Base-by-base conservation (phyloP, 2,329 filamentous ascomycete genomes). In the Penicillium palitans region DNA sequence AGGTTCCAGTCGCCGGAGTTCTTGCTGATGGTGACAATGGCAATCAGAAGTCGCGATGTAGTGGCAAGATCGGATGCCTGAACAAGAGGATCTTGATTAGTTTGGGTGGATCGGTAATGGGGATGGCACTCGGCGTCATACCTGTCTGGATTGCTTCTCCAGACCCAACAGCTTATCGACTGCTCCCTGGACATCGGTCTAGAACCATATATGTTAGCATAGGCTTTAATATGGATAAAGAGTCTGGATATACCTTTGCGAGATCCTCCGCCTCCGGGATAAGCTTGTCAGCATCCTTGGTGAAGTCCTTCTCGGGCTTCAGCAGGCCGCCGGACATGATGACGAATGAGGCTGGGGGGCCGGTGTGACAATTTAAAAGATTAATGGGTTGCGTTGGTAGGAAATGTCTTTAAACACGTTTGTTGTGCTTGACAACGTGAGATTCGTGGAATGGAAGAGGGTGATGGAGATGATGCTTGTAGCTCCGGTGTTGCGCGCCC, bases 281-380 rank as follows among this genome's bases (percentile, higher is more conserved):
- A 79, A 91, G 86, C 80, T 89, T 87, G 83, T 98, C 93, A 72
- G 91, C 91, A 79, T 98, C 93, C 81, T 96, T 96, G 74, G 90
- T 89, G 86, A 90, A 97, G 87, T 99, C 95, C 89, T 96, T 97
- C 83, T 99, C 95, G 73, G 93, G 91, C 86, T 96, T 96, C 78
- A 95, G 76, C 69, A 87, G 79, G 78, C 87, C 87, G 79, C 92
- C 90, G 72, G 92, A 90, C 92, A 96, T 96, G 74, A 66, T 83
- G 77, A 70, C 70, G 69, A 68, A 35, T 52, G 47, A 50, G 54
- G 40, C 31, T 53, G 51, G 21, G 17, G 29, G 12, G 41, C 40
- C 29, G 51, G 31, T 25, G 51, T 27, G 7, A 47, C 29, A 46
- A 46, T 46, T 35, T 25, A 50, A 35, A 31, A 27, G 6, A 50